phyloP scores from a whole-genome alignment of 305 asterid genomes.

The Fraxinus nigra region DNA sequence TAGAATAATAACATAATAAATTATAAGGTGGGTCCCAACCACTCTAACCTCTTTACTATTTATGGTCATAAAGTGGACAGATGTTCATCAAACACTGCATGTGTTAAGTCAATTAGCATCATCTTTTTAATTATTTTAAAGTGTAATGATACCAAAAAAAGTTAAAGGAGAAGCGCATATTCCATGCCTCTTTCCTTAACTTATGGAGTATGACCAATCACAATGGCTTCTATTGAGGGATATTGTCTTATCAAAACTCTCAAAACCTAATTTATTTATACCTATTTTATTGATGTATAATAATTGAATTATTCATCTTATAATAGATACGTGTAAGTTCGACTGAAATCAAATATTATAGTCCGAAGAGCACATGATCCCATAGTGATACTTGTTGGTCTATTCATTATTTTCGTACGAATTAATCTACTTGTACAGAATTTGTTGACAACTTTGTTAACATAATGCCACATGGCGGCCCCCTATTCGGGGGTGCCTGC shows the following conservation, averaged over 20 bases:
- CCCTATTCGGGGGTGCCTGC: no score
- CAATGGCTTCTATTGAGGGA: neutral
- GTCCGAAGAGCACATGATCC: neutral
- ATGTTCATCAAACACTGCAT: constrained; percentile 17
- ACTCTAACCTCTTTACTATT: constrained; percentile 12
- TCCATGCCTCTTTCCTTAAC: constrained; percentile 21
- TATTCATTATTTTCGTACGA: no score
- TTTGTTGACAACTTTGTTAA: no score
- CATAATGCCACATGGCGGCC: no score
- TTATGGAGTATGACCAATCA: constrained; percentile 38
- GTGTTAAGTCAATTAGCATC: constrained; percentile 1
- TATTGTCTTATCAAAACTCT: neutral
- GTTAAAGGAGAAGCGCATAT: constrained; percentile 10
- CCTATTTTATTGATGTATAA: neutral
- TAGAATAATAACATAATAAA: neutral
- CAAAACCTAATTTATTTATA: neutral
- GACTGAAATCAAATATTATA: neutral
- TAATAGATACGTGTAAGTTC: neutral
- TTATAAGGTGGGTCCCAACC: constrained; percentile 12
- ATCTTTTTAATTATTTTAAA: neutral
- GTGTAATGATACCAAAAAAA: neutral
- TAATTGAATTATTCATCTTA: neutral
- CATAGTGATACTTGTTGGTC: neutral
- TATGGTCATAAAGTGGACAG: constrained; percentile 21
- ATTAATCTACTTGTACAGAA: no score